Evolutionary conservation across 2,329 filamentous ascomycete species (phyloP), one percentile per base, ranked within the genome.

Genomic region (Pseudogymnoascus sp.): DNA sequence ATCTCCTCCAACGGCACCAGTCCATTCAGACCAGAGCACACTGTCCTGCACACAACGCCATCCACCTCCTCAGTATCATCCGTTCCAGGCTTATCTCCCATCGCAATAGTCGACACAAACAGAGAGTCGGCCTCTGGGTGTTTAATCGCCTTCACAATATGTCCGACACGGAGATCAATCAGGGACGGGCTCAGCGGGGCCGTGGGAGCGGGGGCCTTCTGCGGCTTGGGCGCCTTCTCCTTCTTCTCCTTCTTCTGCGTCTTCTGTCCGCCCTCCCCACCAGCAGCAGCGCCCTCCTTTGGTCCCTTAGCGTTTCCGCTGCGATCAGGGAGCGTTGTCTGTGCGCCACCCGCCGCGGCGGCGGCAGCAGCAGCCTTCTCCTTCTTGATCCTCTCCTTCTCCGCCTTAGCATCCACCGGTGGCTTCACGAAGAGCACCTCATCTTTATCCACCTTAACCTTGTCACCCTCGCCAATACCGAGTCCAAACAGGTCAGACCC

Each of bases 111-210:
- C 64, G 90, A 95, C 64, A 99, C 94, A 76, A 86, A 99, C 59
- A 99, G 84, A 11, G 90, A 95, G 78, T 99, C 94, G 66, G 94
- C 94, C 70, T 99, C 95, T 60, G 94, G 94, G 79, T 99, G 94
- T 75, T 91, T 89, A 76, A 94, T 83, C 59, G 92, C 92, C 77
- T 97, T 96, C 71, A 99, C 86, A 69, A 99, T 97, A 79, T 97
- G 94, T 64, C 94, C 94, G 64, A 99, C 93, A 66, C 94, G 88
- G 59, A 99, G 87, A 74, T 99, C 94, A 72, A 99, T 97, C 64
- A 96, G 83, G 62, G 83, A 81, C 2, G 94, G 94, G 1, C 90
- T 90, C 4, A 91, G 85, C 1, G 90, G 88, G 11, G 91, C 88
- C 58, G 91, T 82, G 58, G 84, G 81, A 5, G 90, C 76, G 2